Evolutionary conservation across 192 early-diverging fungal species (phyloP).

Genomic region (Coemansia reversa): DNA sequence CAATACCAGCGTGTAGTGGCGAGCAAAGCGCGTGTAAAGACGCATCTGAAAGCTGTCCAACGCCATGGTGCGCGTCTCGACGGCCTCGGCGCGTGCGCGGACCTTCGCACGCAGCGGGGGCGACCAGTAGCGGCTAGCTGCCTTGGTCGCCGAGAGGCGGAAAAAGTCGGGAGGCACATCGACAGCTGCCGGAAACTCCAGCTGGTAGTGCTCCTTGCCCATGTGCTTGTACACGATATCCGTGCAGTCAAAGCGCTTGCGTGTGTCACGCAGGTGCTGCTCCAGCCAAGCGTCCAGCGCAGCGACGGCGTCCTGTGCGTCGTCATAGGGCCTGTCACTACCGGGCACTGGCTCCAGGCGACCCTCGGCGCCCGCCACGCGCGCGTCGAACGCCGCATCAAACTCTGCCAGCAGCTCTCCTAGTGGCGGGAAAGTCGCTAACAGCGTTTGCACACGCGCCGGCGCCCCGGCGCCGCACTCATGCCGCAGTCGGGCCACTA

Average conservation of each 20-base stretch:
- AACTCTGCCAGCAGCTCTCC: slow-evolving; percentile 69
- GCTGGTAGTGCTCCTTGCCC: slow-evolving; percentile 93
- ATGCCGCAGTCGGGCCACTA: slow-evolving; percentile 14
- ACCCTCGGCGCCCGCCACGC: slow-evolving; percentile 58
- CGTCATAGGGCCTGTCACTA: slow-evolving; percentile 78
- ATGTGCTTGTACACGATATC: slow-evolving; percentile 82
- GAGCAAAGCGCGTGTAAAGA: slow-evolving; percentile 85
- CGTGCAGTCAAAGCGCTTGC: slow-evolving; percentile 62
- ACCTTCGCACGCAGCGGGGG: slow-evolving; percentile 63
- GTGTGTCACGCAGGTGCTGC: slow-evolving; percentile 63
- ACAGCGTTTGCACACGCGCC: slow-evolving; percentile 21
- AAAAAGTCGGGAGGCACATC: slow-evolving; percentile 79
- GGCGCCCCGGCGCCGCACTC: slow-evolving; percentile 10
- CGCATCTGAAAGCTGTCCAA: slow-evolving; percentile 69
- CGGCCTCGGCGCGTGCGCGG: slow-evolving; percentile 71
- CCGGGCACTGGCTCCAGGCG: slow-evolving; percentile 68
- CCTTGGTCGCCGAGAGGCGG: slow-evolving; percentile 74
- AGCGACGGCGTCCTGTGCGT: slow-evolving; percentile 55
- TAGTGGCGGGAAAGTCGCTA: slow-evolving; percentile 61
- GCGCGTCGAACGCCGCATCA: slow-evolving; percentile 70
- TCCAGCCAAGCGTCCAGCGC: slow-evolving; percentile 69
- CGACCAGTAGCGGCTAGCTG: slow-evolving; percentile 84
- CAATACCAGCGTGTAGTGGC: slow-evolving; percentile 70
- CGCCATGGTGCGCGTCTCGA: slow-evolving; percentile 76
- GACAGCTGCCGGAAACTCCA: slow-evolving; percentile 79